Base-by-base conservation (phyloP, 768 basidiomycete species). In the Fistulinella prunicolor region DNA sequence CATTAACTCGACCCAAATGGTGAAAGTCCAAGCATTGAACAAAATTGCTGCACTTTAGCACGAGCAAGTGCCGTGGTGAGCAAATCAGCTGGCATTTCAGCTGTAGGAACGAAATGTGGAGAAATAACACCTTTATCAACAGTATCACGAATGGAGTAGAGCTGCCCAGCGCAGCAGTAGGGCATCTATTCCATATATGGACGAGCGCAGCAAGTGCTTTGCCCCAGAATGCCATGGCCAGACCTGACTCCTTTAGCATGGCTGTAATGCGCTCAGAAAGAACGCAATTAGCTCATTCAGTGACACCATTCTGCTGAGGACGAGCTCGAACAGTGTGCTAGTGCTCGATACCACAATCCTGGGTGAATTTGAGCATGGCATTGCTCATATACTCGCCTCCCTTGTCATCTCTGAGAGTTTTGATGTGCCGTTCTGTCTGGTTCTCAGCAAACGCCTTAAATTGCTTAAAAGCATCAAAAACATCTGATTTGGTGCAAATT, bases 391-490 rank as follows among this genome's bases (percentile, higher is more conserved):
- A 69, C 49, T 69, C 64, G 0, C 65, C 65, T 14, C 66, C 64
- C 40, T 62, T 44, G 51, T 70, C 63, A 16, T 64, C 57, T 13
- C 53, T 34, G n/a, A 64, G 39, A 9, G 23, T 42, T 32, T 58
- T 57, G 36, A 66, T 43, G 16, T 44, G 44, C 1, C 20, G 7
- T 32, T 50, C 51, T 3, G 28, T 50, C 40, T 64, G 49, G 30
- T 56, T 68, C 56, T 71, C 61, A 34, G 61, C 59, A 39, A 49
- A 60, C 9, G 65, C 59, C 30, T 69, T 65, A 55, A 57, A 70
- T 9, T 42, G 21, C 50, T 62, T 59, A 48, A 69, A 69, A 0
- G 54, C 55, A 6, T 40, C 44, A 24, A 66, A 63, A 2, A 55
- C 34, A 4, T 65, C 56, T 2, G 44, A 51, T 50, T 68, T 68